Conservation (phyloP, 805 yeast species). For the Kuraishia piskuri region DNA sequence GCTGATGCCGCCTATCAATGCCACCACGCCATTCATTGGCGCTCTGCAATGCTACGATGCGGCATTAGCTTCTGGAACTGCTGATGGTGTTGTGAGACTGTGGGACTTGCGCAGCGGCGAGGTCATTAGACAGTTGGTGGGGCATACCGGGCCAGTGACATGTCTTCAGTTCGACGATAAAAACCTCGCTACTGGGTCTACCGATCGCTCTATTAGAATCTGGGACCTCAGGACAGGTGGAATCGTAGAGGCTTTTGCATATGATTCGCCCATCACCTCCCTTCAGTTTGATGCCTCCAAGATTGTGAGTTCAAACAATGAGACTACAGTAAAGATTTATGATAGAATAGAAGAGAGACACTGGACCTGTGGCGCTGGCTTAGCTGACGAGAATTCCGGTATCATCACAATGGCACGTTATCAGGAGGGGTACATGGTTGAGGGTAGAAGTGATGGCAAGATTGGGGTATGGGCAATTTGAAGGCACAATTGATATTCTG, state of each 20-base stretch:
- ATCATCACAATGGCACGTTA: constrained; percentile 36
- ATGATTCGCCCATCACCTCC: constrained; percentile 44
- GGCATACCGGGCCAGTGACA: constrained; percentile 66
- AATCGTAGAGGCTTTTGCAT: constrained; percentile 52
- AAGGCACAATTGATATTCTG: not conserved
- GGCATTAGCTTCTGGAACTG: constrained; percentile 72
- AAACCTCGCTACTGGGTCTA: constrained; percentile 54
- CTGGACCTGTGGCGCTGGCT: constrained; percentile 41
- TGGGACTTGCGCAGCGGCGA: constrained; percentile 74
- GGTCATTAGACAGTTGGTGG: constrained; percentile 49
- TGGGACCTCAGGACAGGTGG: constrained; percentile 73
- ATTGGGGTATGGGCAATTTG: constrained; percentile 57
- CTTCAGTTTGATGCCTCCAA: constrained; percentile 52
- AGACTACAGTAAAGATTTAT: constrained; percentile 43
- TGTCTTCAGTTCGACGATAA: constrained; percentile 61
- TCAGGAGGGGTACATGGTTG: constrained; percentile 58
- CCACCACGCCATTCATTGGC: constrained; percentile 39
- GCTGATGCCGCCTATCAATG: constrained; percentile 2
- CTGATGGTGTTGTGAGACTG: constrained; percentile 64
- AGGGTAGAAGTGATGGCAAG: constrained; percentile 52
- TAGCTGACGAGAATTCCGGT: constrained; percentile 16
- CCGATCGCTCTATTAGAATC: constrained; percentile 53
- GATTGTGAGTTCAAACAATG: constrained; percentile 45
- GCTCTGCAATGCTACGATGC: constrained; percentile 68
- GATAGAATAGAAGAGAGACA: constrained; percentile 48